Conservation (phyloP, 2,329 filamentous ascomycete species). For the Teratosphaeria viscida region DNA sequence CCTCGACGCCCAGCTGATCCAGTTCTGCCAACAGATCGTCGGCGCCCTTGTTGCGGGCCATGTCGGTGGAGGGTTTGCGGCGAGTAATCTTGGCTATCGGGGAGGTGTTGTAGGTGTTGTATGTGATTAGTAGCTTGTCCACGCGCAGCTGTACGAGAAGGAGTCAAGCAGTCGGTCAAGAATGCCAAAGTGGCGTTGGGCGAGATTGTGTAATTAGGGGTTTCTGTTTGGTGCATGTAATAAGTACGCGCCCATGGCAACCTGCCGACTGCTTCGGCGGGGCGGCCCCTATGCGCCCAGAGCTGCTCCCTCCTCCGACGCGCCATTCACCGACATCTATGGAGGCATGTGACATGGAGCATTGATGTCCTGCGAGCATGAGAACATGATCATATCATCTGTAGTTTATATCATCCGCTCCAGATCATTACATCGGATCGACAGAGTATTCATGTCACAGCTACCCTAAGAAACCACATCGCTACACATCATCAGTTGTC, state of each 20-base stretch:
- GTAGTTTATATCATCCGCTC: no score
- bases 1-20: constrained; percentile 26
- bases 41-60: constrained; percentile 17
- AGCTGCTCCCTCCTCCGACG: neutral
- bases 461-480: neutral
- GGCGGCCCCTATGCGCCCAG: neutral
- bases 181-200: no score
- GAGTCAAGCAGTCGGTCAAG: neutral
- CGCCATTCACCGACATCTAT: neutral
- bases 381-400: no score
- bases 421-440: no score
- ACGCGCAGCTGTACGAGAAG: neutral
- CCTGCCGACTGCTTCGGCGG: neutral
- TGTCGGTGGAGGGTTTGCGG: constrained; percentile 6
- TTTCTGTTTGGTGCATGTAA: neutral
- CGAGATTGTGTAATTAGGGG: neutral
- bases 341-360: no score
- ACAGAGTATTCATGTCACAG: neutral
- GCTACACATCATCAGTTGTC: neutral
- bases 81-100: neutral
- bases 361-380: no score
- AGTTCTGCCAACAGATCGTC: constrained; percentile 39
- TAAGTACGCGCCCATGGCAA: neutral
- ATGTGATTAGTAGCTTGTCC: neutral
- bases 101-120: neutral